These are phyloP conservation scores for Petunia axillaris DNA, from an alignment of 257 asterid genomes.

Conservation along the genomic window DNA sequence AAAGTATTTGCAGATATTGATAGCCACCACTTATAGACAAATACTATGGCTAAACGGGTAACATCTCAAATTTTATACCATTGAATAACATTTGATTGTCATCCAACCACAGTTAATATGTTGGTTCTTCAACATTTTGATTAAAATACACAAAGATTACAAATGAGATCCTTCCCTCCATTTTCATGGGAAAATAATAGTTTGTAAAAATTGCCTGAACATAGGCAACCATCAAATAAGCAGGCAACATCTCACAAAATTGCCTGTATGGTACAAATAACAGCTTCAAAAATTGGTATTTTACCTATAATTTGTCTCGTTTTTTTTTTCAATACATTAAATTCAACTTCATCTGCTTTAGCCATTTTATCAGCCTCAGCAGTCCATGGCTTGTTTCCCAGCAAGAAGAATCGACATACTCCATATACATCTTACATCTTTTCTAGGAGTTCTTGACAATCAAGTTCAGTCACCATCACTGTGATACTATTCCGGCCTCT, in stretches of 20 bases:
- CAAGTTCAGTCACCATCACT: conserved; percentile 80
- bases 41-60: too few relatives aligned
- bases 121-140: not conserved
- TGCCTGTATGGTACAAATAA: not conserved
- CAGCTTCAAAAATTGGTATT: not conserved
- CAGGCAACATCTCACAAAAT: not conserved
- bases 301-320: not conserved
- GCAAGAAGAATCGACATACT: conserved; percentile 29
- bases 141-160: not conserved
- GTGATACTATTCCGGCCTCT: conserved; percentile 74
- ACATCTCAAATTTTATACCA: not conserved
- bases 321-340: not conserved
- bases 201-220: not conserved
- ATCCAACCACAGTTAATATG: not conserved
- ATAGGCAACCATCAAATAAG: not conserved
- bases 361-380: conserved; percentile 30
- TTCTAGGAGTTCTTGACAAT: conserved; percentile 77
- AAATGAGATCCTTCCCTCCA: conserved; percentile 3
- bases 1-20: too few relatives aligned
- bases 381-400: conserved; percentile 27
- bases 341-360: not conserved
- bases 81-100: not conserved
- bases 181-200: not conserved
- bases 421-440: conserved; percentile 51
- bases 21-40: too few relatives aligned